Base-by-base conservation (phyloP, 2,329 filamentous ascomycete species). In the Orbilia quercus region DNA sequence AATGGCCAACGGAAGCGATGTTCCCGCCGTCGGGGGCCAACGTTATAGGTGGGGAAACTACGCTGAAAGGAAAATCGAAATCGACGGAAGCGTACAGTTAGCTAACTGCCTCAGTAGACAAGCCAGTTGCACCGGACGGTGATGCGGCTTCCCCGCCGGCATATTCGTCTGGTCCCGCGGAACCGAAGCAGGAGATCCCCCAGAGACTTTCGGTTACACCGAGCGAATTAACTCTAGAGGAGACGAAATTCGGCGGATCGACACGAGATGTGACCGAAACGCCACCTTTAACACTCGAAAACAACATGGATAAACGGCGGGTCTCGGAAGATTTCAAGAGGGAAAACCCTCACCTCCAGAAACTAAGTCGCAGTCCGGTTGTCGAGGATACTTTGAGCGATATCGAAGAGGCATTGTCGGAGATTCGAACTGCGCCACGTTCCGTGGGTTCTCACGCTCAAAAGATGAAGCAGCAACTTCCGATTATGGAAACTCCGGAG, bases 371-470 rank as follows among this genome's bases (percentile, higher is more conserved):
- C 31, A 90, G 88, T 79, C 90, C 91, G 9, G 93, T 97, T 54
- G 90, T 98, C 84, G 92, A 93, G 79, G 93, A 98, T 80, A 97
- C 94, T 0, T 82, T 98, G 57, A 96, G 92, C 78, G 94, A 98
- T 69, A 98, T 98, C 78, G 90, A 98, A 80, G 94, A 98, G 81
- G 94, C 97, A 79, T 96, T 98, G 77, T 96, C 92, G 44, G 91
- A 96, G 80, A 86, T 98, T 45, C 75, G 76, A 31, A 75, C 74
- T 16, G 60, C 58, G 14, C 76, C 75, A 9, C 75, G 75, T 42
- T 60, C 65, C 9, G 65, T 55, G 6, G 65, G 65, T 6, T 31
- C 60, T 22, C 60, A 73, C 11, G 60, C 60, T 14, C 63, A 67
- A 28, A 74, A 74, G 51, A 47, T 44, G 22, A 82, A 86, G 84